Percentiles rank a stretch among this genome's conserved stretches.
Conservation (phyloP, 2,329 filamentous ascomycete genomes). For the Apiospora marii region DNA sequence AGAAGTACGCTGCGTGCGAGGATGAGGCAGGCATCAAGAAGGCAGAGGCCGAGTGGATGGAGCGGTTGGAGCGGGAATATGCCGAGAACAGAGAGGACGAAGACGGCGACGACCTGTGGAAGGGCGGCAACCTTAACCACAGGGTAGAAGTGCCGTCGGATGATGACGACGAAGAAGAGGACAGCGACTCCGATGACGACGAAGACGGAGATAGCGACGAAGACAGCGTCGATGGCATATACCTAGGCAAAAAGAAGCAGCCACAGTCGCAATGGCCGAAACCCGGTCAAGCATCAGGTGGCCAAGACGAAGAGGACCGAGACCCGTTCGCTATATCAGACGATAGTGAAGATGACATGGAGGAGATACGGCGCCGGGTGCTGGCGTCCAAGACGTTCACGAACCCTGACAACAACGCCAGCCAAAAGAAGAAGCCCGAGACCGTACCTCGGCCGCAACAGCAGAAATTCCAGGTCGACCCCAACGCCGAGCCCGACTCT, state of each 20-base stretch:
- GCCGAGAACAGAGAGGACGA: slow-evolving; percentile 75
- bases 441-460: slow-evolving; percentile 67
- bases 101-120: slow-evolving; percentile 82
- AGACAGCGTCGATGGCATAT: slow-evolving; percentile 64
- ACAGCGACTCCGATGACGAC: slow-evolving; percentile 49
- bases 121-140: slow-evolving; percentile 87
- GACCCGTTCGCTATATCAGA: slow-evolving; percentile 83
- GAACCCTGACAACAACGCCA: slow-evolving; percentile 56
- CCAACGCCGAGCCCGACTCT: slow-evolving; percentile 75
- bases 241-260: slow-evolving; percentile 64
- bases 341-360: slow-evolving; percentile 83
- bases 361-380: slow-evolving; percentile 88
- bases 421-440: slow-evolving; percentile 64
- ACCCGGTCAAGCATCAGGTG: slow-evolving; percentile 38
- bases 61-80: slow-evolving; percentile 89
- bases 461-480: slow-evolving; percentile 61
- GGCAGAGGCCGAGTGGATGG: slow-evolving; percentile 87
- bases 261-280: slow-evolving; percentile 43
- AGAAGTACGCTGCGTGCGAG: slow-evolving; percentile 83
- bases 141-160: slow-evolving; percentile 61
- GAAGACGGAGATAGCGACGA: slow-evolving; percentile 54
- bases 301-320: slow-evolving; percentile 53
- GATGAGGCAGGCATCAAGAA: slow-evolving; percentile 85
- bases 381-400: slow-evolving; percentile 89
- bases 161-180: slow-evolving; percentile 57